Percentiles rank a stretch among this genome's conserved stretches.
Conservation (phyloP, 2,329 filamentous ascomycete genomes). For the Blastomyces silverae region DNA sequence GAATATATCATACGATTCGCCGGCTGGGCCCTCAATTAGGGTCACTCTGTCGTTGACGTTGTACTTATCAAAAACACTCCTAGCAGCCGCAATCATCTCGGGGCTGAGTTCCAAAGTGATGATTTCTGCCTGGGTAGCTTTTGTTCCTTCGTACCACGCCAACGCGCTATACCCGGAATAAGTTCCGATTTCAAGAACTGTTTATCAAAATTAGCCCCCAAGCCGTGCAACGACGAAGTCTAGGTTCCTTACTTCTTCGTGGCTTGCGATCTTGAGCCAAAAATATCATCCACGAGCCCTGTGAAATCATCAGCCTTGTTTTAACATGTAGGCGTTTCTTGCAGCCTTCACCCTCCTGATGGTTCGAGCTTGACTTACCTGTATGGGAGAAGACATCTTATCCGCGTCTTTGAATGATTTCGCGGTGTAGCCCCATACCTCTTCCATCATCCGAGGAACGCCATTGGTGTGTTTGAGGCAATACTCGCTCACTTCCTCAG, state of each 20-base stretch:
- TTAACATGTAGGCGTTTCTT: not conserved
- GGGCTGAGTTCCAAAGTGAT: conserved; percentile 9
- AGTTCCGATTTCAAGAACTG: conserved; percentile 6
- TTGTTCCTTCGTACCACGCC: conserved; percentile 7
- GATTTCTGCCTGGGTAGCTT: not conserved
- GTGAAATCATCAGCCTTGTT: not conserved
- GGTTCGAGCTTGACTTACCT: not conserved
- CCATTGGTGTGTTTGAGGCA: conserved; percentile 1
- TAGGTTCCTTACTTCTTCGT: not conserved
- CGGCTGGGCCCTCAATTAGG: conserved; percentile 3
- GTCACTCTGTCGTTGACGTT: conserved; percentile 5
- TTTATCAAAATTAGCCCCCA: not conserved
- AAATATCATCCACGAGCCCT: conserved; percentile 7
- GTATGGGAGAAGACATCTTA: conserved; percentile 8
- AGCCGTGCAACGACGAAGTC: not conserved
- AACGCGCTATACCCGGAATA: conserved; percentile 4
- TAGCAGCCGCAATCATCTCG: conserved; percentile 2
- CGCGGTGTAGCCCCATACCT: conserved; percentile 3
- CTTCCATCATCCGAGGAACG: not conserved
- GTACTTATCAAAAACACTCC: not conserved
- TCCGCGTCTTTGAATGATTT: conserved; percentile 7
- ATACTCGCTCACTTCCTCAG: not conserved
- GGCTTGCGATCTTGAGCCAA: conserved; percentile 8
- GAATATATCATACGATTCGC: not conserved
- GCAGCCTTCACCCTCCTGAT: not conserved